phyloP scores from a whole-genome alignment of 176 grass and related monocot species.

The Oropetium thomaeum region DNA sequence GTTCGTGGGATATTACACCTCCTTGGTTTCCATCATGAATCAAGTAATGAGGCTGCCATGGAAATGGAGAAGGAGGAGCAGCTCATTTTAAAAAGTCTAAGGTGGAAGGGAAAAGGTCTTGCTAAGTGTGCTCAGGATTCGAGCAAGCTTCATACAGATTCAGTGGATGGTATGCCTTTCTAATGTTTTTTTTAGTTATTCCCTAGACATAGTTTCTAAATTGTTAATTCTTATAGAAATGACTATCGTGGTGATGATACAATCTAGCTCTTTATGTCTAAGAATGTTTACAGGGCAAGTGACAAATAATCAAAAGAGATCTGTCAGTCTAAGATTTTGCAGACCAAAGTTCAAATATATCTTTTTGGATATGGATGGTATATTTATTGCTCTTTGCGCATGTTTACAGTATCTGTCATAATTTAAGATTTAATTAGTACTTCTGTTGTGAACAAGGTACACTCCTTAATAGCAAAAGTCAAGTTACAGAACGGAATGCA shows the following conservation, averaged over 20 bases:
- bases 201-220: not conserved
- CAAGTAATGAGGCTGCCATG: constrained; percentile 59
- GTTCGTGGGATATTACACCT: constrained; percentile 83
- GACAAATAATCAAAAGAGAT: constrained; percentile 52
- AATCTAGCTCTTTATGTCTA: constrained; percentile 49
- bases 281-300: constrained; percentile 72
- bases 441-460: constrained; percentile 63
- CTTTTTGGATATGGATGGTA: constrained; percentile 99
- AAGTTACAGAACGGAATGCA: constrained; percentile 72
- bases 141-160: constrained; percentile 44
- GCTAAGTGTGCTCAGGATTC: constrained; percentile 43
- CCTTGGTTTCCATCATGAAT: constrained; percentile 77
- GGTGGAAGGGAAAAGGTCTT: constrained; percentile 72
- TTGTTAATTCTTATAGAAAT: constrained; percentile 18
- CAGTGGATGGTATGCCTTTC: constrained; percentile 55
- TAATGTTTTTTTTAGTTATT: constrained; percentile 10
- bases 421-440: constrained; percentile 5
- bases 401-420: constrained; percentile 22
- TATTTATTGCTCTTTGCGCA: constrained; percentile 14
- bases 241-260: constrained; percentile 34
- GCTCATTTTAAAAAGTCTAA: constrained; percentile 78
- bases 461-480: constrained; percentile 94
- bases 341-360: constrained; percentile 94
- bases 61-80: constrained; percentile 87
- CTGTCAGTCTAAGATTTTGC: constrained; percentile 82